A percentile compares a stretch with the other conserved stretches of the same genome.
These are phyloP conservation scores for Oryza rufipogon DNA, from an alignment of 176 grass and related monocot species.

Conservation along the genomic window DNA sequence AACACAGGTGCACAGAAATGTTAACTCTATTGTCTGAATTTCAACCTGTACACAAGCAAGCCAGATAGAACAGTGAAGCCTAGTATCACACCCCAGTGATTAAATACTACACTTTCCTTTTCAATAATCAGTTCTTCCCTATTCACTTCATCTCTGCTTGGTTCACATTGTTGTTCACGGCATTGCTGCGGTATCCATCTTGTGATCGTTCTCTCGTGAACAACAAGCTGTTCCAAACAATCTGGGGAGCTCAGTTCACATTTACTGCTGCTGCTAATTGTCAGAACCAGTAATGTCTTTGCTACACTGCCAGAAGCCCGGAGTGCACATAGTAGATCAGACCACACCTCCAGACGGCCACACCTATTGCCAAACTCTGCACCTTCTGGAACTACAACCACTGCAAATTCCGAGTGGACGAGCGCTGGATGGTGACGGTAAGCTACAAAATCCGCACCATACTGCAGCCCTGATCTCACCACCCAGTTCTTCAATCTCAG, in stretches of 20 bases:
- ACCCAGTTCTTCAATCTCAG: conserved; percentile 79
- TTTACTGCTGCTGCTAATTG: conserved; percentile 1
- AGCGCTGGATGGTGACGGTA: conserved; percentile 79
- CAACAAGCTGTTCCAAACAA: conserved; percentile 54
- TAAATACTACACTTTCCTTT: neutral
- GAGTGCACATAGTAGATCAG: conserved; percentile 57
- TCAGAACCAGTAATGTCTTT: conserved; percentile 69
- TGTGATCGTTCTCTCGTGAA: conserved; percentile 57
- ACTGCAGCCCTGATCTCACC: conserved; percentile 51
- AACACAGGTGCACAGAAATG: neutral
- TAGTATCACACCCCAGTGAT: conserved; percentile 38
- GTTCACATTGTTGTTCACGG: conserved; percentile 33
- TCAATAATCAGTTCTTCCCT: neutral
- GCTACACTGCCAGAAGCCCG: conserved; percentile 67
- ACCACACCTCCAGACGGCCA: conserved; percentile 50
- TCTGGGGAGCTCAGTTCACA: conserved; percentile 30
- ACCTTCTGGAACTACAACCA: conserved; percentile 49
- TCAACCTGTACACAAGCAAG: conserved; percentile 48
- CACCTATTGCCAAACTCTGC: neutral
- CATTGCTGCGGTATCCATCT: conserved; percentile 64
- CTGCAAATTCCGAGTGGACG: conserved; percentile 78
- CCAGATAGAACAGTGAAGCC: conserved; percentile 39
- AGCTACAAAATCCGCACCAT: conserved; percentile 69
- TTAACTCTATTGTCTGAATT: conserved; percentile 23
- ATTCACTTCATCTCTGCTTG: neutral